These are phyloP conservation scores for Salix brachista DNA, from an alignment of 345 rosid genomes.

Conservation along the genomic window DNA sequence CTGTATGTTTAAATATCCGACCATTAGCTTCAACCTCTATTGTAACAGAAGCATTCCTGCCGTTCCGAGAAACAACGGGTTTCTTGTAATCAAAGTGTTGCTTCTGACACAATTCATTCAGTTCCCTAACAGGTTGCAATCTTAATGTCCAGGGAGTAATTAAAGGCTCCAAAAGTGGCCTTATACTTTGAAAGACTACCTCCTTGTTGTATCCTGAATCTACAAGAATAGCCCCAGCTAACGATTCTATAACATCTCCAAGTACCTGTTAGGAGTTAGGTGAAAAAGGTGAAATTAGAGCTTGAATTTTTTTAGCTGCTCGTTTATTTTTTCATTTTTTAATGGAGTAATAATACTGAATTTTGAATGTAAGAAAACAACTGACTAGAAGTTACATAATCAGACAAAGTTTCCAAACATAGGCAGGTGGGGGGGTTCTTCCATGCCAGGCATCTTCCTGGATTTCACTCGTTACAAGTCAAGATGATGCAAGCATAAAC, in stretches of 20 bases:
- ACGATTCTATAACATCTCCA: slow-evolving; percentile 81
- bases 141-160: slow-evolving; percentile 60
- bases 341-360: not conserved
- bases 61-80: not conserved
- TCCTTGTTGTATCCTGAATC: slow-evolving; percentile 73
- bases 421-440: not conserved
- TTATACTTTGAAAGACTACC: slow-evolving; percentile 50
- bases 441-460: not conserved
- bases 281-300: not conserved
- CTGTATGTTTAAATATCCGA: slow-evolving; percentile 25
- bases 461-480: not conserved
- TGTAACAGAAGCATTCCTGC: slow-evolving; percentile 28
- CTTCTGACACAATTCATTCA: slow-evolving; percentile 54
- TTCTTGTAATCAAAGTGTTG: slow-evolving; percentile 24
- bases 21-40: slow-evolving; percentile 59
- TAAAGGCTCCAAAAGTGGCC: slow-evolving; percentile 70
- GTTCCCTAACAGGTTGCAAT: slow-evolving; percentile 61
- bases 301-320: not conserved
- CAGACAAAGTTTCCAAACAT: not conserved
- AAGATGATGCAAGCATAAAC: not conserved
- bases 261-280: slow-evolving; percentile 47
- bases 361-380: not conserved
- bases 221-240: slow-evolving; percentile 80
- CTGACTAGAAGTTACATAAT: not conserved
- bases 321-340: not conserved